Evolutionary conservation across 805 yeast species (phyloP).

Genomic region (Tetrapisispora fleetii): DNA sequence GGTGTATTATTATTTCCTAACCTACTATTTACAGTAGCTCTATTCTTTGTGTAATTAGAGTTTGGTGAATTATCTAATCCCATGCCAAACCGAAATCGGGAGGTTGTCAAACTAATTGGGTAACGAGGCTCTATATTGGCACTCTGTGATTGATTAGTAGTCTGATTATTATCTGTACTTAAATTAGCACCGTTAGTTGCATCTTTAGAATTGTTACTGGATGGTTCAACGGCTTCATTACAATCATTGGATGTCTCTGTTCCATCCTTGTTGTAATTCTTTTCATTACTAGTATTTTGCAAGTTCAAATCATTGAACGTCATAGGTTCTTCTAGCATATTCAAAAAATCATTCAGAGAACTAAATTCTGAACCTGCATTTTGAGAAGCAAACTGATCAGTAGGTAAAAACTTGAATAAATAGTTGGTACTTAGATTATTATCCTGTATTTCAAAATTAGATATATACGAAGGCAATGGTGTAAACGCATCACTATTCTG

Average conservation of each 20-base stretch:
- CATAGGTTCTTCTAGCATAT: conserved; percentile 80
- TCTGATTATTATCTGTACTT: not conserved
- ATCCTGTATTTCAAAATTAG: not conserved
- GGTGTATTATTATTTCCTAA: conserved; percentile 49
- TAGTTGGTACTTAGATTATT: not conserved
- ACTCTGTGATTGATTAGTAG: not conserved
- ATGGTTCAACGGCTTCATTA: not conserved
- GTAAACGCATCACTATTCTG: not conserved
- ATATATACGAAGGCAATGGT: not conserved
- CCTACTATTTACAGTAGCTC: not conserved
- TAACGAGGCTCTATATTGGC: not conserved
- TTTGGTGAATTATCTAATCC: not conserved
- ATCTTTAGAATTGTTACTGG: not conserved
- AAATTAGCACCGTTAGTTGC: not conserved
- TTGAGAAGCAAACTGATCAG: conserved; percentile 71
- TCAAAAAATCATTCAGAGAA: conserved; percentile 77
- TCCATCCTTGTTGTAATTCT: not conserved
- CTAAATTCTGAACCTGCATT: conserved; percentile 90
- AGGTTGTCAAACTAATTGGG: not conserved
- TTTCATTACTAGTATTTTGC: conserved; percentile 53
- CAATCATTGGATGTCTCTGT: no score
- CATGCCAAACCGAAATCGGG: not conserved
- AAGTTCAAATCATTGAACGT: conserved; percentile 11
- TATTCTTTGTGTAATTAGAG: not conserved
- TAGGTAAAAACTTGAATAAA: not conserved